These are phyloP conservation scores for Dioscorea cayenensis DNA, from an alignment of 116 monocot genomes.

Conservation along the genomic window DNA sequence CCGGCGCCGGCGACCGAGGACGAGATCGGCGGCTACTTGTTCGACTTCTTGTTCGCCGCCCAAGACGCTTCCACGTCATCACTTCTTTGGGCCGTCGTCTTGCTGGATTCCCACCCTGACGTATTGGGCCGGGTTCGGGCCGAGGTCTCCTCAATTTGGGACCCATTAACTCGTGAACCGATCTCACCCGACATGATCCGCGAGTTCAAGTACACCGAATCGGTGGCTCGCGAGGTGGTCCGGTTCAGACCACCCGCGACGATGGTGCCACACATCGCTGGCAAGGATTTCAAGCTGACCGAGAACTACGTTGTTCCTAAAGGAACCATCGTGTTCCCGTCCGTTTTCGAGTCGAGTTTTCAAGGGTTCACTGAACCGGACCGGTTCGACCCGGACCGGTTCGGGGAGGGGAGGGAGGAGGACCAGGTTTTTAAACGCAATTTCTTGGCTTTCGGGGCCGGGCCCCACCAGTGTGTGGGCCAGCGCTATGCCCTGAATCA, in stretches of 20 bases:
- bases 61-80: constrained; percentile 98
- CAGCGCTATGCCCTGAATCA: constrained; percentile 89
- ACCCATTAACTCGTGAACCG: constrained; percentile 37
- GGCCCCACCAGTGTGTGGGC: constrained; percentile 89
- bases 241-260: constrained; percentile 86
- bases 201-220: constrained; percentile 69
- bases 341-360: constrained; percentile 66
- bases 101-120: constrained; percentile 77
- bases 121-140: constrained; percentile 54
- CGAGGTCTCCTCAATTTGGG: constrained; percentile 54
- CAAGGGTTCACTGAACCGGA: constrained; percentile 82
- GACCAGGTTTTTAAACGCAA: constrained; percentile 58
- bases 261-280: constrained; percentile 87
- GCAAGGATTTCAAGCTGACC: constrained; percentile 52
- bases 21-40: constrained; percentile 72
- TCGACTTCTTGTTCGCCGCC: constrained; percentile 95
- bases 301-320: constrained; percentile 84
- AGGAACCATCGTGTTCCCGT: constrained; percentile 92
- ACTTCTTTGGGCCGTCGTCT: constrained; percentile 77
- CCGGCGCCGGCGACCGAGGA: constrained; percentile 17
- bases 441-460: constrained; percentile 85
- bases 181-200: constrained; percentile 46
- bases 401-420: constrained; percentile 52
- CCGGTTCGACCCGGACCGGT: constrained; percentile 87
- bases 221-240: constrained; percentile 75